Conservation (phyloP, 805 yeast species). For the Sporopachydermia quercuum region DNA sequence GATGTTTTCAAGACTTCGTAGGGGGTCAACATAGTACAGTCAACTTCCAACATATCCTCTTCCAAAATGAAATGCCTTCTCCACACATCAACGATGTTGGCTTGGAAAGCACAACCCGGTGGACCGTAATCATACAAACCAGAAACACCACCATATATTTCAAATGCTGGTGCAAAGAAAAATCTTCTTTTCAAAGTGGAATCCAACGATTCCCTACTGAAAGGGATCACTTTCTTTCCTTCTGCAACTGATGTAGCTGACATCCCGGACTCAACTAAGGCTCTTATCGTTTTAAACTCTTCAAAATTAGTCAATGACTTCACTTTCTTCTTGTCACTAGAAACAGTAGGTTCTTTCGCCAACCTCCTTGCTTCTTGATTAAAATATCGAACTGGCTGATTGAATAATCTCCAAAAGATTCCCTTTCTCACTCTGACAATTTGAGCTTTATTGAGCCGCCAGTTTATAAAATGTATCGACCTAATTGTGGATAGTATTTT, state of each 20-base stretch:
- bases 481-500: too few species aligned
- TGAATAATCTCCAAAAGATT: too few species aligned
- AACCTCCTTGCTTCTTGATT: too few species aligned
- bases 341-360: too few species aligned
- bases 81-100: conserved; percentile 90
- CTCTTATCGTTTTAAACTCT: neutral
- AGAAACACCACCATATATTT: conserved; percentile 95
- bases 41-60: conserved; percentile 98
- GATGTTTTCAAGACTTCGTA: conserved; percentile 95
- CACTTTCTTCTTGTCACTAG: too few species aligned
- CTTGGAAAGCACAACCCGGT: conserved; percentile 97
- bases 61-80: conserved; percentile 94
- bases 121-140: conserved; percentile 99
- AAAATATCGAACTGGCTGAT: too few species aligned
- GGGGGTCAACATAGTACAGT: conserved; percentile 95
- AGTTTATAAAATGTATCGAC: too few species aligned
- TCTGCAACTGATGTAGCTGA: conserved; percentile 3
- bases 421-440: too few species aligned
- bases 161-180: conserved; percentile 95
- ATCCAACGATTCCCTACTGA: conserved; percentile 80
- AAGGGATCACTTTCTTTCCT: conserved; percentile 21
- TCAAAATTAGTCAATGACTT: too few species aligned
- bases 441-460: too few species aligned
- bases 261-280: conserved; percentile 4
- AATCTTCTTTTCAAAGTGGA: conserved; percentile 87